These are phyloP conservation scores for Pseudopyrenochaeta lycopersici DNA, from an alignment of 2,329 filamentous ascomycete genomes.

Conservation along the genomic window DNA sequence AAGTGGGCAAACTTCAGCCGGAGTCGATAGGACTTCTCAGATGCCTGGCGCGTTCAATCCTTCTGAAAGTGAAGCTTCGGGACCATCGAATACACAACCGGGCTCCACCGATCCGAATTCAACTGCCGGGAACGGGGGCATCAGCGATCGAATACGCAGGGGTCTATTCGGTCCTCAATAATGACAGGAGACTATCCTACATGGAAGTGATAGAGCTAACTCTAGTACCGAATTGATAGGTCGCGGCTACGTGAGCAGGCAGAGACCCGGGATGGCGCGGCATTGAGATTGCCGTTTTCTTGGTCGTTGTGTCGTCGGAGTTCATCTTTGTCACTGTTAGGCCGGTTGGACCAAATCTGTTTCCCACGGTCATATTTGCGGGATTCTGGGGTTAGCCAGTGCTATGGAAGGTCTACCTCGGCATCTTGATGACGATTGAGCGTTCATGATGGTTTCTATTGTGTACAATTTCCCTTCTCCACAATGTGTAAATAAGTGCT, in stretches of 20 bases:
- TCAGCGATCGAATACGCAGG: constrained; percentile 43
- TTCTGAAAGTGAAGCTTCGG: constrained; percentile 15
- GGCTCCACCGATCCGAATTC: constrained; percentile 16
- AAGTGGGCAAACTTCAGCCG: constrained; percentile 11
- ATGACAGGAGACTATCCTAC: constrained; percentile 11
- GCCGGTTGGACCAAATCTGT: neutral
- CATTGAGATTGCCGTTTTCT: neutral
- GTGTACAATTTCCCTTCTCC: no score
- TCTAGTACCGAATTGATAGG: constrained; percentile 1
- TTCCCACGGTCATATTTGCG: neutral
- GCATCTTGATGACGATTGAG: no score
- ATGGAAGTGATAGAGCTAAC: constrained; percentile 8
- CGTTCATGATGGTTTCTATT: no score
- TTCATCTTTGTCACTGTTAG: neutral
- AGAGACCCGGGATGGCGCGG: neutral
- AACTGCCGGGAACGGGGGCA: constrained; percentile 22
- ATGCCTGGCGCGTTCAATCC: constrained; percentile 44
- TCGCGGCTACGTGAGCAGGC: neutral
- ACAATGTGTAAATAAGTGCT: no score
- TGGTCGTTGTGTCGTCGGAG: neutral
- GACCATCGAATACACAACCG: constrained; percentile 10
- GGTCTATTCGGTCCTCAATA: constrained; percentile 44
- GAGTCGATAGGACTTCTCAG: constrained; percentile 14
- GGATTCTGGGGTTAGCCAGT: no score
- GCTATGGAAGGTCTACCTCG: no score